These are phyloP conservation scores for Parasitella parasitica DNA, from an alignment of 371 early-diverging fungal species.

Conservation along the genomic window DNA sequence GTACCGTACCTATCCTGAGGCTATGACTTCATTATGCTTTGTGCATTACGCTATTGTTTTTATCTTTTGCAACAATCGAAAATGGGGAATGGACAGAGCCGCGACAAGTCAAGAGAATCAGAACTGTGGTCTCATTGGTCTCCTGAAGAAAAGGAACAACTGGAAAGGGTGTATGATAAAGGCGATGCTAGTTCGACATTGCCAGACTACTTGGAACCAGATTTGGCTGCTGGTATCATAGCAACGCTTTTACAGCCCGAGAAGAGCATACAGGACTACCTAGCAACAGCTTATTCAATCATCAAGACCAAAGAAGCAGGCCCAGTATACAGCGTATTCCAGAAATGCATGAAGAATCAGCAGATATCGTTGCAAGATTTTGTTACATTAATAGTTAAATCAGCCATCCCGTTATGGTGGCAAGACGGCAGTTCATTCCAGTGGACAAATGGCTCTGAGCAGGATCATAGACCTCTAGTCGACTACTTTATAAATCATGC, in stretches of 20 bases:
- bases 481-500: constrained; percentile 22
- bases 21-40: neutral
- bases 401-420: constrained; percentile 38
- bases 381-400: constrained; percentile 17
- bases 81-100: constrained; percentile 25
- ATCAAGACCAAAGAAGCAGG: neutral
- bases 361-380: constrained; percentile 23
- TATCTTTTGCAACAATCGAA: neutral
- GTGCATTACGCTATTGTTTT: neutral
- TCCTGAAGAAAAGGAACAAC: neutral
- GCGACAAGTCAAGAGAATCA: neutral
- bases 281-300: neutral
- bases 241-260: neutral
- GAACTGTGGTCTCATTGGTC: constrained; percentile 14
- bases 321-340: constrained; percentile 15
- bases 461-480: constrained; percentile 5
- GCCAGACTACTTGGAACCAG: neutral
- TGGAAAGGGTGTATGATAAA: constrained; percentile 3
- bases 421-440: constrained; percentile 10
- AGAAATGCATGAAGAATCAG: neutral
- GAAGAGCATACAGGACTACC: neutral
- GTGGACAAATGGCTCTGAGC: neutral
- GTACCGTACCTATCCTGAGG: neutral
- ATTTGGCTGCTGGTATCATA: neutral
- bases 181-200: neutral